phyloP scores from a whole-genome alignment of 352 stramenopile species.

The Pythium pyrilobum region DNA sequence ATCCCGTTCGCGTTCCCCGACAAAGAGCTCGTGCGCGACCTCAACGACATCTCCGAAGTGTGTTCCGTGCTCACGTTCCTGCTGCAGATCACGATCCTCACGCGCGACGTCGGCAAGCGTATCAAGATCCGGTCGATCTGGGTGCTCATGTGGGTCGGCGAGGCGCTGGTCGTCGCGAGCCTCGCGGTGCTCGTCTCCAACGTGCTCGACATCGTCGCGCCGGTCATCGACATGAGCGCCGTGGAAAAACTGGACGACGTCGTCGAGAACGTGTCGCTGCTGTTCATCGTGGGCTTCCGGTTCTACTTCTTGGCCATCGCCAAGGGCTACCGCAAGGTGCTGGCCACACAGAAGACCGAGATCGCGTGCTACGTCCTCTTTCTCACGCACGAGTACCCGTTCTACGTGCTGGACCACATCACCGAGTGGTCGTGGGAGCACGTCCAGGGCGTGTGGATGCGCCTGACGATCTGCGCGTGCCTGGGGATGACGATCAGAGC shows the following conservation, averaged over 20 bases:
- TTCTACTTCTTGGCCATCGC: slow-evolving; percentile 23
- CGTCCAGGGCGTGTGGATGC: no score
- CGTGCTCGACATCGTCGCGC: slow-evolving; percentile 8
- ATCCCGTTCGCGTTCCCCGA: background rate
- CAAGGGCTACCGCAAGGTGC: background rate
- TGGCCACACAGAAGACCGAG: no score
- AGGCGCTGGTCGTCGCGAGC: slow-evolving; percentile 17
- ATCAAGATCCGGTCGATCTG: slow-evolving; percentile 16
- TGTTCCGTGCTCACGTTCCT: slow-evolving; percentile 27
- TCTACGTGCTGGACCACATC: no score
- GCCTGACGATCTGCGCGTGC: no score
- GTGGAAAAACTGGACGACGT: slow-evolving; percentile 14
- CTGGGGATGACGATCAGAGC: background rate
- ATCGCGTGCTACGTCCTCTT: no score
- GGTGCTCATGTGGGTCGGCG: background rate
- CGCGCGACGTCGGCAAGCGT: slow-evolving; percentile 17
- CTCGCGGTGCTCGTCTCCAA: no score
- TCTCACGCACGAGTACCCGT: no score
- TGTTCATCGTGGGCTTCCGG: slow-evolving; percentile 26
- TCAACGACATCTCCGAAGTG: slow-evolving; percentile 27
- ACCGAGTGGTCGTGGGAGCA: no score
- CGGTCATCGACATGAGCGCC: slow-evolving; percentile 1
- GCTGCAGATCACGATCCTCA: slow-evolving; percentile 26
- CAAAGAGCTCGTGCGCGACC: background rate
- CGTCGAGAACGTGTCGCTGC: slow-evolving; percentile 16